Conservation (phyloP, 257 asterid genomes). For the Cynanchum wilfordii region DNA sequence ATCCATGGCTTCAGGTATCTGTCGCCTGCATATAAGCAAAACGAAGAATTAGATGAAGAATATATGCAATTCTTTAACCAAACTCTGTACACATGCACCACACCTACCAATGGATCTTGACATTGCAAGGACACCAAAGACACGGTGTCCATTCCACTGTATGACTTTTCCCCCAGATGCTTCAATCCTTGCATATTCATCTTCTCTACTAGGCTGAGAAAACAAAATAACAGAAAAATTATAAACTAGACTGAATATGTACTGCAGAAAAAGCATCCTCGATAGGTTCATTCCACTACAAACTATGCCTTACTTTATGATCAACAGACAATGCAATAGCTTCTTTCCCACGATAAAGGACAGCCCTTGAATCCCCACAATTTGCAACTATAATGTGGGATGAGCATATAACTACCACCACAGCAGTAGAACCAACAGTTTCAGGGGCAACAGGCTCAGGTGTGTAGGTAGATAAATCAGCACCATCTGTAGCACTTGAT, state of each 20-base stretch:
- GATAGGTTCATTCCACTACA: background rate
- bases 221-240: conserved; percentile 5
- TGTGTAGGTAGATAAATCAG: conserved; percentile 20
- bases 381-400: conserved; percentile 78
- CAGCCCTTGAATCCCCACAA: conserved; percentile 88
- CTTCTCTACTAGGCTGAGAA: conserved; percentile 69
- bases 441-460: conserved; percentile 59
- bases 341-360: conserved; percentile 83
- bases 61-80: background rate
- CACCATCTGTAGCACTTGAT: conserved; percentile 21
- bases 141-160: conserved; percentile 88
- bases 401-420: conserved; percentile 68
- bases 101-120: conserved; percentile 82
- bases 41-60: background rate
- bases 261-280: background rate
- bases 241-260: background rate
- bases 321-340: conserved; percentile 61
- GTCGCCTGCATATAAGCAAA: conserved; percentile 44
- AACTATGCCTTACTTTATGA: conserved; percentile 48
- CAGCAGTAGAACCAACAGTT: conserved; percentile 86
- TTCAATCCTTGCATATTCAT: conserved; percentile 83
- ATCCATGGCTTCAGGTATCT: conserved; percentile 80
- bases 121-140: conserved; percentile 93
- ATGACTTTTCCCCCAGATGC: conserved; percentile 89
- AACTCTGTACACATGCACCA: background rate